A percentile compares a stretch with the other conserved stretches of the same genome.
Conservation (phyloP, 1,139 yeast species). For the Blastobotrys capitulatus region DNA sequence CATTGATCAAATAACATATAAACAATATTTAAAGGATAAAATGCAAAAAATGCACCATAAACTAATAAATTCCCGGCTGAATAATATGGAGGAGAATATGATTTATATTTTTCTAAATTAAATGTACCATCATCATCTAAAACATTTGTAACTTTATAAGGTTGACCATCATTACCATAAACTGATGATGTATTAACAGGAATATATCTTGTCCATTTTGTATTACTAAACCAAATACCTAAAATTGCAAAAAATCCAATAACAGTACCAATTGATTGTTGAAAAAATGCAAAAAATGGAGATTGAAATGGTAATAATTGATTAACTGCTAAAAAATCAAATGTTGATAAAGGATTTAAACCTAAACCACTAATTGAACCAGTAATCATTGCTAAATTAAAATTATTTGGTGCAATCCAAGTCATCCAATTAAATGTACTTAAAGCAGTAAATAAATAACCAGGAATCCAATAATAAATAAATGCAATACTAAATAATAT, state of each 20-base stretch:
- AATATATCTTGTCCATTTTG: slow-evolving; percentile 44
- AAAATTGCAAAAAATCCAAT: slow-evolving; percentile 40
- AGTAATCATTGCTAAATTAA: slow-evolving; percentile 49
- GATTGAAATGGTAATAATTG: slow-evolving; percentile 29
- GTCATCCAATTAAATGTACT: slow-evolving; percentile 59
- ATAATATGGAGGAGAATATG: slow-evolving; percentile 45
- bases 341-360: slow-evolving; percentile 47
- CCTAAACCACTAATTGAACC: slow-evolving; percentile 58
- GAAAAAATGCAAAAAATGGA: slow-evolving; percentile 45
- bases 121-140: slow-evolving; percentile 33
- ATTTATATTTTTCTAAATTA: slow-evolving; percentile 29
- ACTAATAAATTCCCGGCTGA: slow-evolving; percentile 39
- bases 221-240: slow-evolving; percentile 47
- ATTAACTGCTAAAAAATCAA: slow-evolving; percentile 47
- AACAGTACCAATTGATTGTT: slow-evolving; percentile 40
- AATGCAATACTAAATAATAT: slow-evolving; percentile 38
- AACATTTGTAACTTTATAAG: slow-evolving; percentile 40
- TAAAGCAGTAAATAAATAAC: slow-evolving; percentile 45
- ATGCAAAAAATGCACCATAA: slow-evolving; percentile 31
- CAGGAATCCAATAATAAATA: slow-evolving; percentile 54
- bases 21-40: slow-evolving; percentile 27
- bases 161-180: slow-evolving; percentile 45
- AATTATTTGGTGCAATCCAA: slow-evolving; percentile 56
- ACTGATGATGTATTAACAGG: slow-evolving; percentile 50
- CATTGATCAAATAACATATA: slow-evolving; percentile 23